Percentiles rank a stretch among this genome's conserved stretches.
Evolutionary conservation across 2,329 filamentous ascomycete genomes (phyloP).

Genomic region (Aspergillus tubingensis): DNA sequence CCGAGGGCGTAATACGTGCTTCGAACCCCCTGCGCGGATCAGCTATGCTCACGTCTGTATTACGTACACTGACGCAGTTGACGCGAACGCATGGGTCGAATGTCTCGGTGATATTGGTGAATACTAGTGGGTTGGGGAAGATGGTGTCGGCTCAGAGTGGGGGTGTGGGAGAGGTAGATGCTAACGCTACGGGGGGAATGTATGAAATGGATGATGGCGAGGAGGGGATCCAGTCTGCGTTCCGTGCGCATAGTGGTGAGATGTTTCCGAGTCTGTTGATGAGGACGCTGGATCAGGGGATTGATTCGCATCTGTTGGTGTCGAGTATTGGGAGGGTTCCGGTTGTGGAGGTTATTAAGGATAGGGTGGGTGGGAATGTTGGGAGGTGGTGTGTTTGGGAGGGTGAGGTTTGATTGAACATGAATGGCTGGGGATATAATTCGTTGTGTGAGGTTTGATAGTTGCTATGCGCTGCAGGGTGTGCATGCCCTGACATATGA

Average conservation of each 20-base stretch:
- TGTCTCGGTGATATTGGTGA: constrained; percentile 41
- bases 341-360: constrained; percentile 44
- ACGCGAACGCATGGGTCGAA: constrained; percentile 30
- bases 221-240: constrained; percentile 32
- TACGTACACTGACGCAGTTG: constrained; percentile 38
- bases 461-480: no score
- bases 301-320: constrained; percentile 43
- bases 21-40: constrained; percentile 40
- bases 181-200: neutral
- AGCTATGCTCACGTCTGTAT: constrained; percentile 33
- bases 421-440: neutral
- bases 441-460: neutral
- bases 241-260: constrained; percentile 19
- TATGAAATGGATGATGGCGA: constrained; percentile 17
- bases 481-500: neutral
- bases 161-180: neutral
- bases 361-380: constrained; percentile 36
- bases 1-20: constrained; percentile 39
- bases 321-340: constrained; percentile 28
- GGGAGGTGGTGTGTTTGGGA: constrained; percentile 42
- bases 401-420: neutral
- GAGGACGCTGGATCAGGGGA: constrained; percentile 41
- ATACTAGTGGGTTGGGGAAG: constrained; percentile 35
- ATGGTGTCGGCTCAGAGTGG: neutral
- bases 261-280: constrained; percentile 36